Evolutionary conservation across 352 stramenopile genomes (phyloP).

Genomic region (Globisporangium rhizosaccharum): DNA sequence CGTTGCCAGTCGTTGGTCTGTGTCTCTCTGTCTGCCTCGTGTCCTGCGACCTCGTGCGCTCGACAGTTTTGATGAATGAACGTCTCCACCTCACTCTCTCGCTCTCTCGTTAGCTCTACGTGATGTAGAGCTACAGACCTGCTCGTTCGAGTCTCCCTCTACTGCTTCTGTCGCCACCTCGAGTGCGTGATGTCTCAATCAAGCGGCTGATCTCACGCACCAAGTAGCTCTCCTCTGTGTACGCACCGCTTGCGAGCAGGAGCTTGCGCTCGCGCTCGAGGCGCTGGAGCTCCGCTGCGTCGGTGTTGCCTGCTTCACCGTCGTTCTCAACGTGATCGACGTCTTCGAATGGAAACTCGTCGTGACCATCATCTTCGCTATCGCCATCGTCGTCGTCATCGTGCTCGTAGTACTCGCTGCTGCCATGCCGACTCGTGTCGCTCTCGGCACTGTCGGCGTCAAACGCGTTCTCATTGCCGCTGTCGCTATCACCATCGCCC

Average conservation of each 20-base stretch:
- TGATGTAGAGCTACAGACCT: background rate
- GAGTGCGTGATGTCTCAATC: slow-evolving; percentile 22
- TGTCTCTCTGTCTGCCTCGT: background rate
- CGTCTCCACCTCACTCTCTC: background rate
- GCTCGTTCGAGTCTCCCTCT: background rate
- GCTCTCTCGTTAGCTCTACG: background rate
- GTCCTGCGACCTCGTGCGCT: background rate
- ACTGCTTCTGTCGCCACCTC: slow-evolving; percentile 9
- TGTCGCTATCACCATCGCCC: background rate
- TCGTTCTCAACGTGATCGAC: slow-evolving; percentile 9
- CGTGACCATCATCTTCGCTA: background rate
- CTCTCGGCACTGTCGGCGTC: background rate
- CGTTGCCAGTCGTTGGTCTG: background rate
- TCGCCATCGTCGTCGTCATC: background rate
- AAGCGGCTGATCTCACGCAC: slow-evolving; percentile 61
- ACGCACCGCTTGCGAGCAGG: slow-evolving; percentile 53
- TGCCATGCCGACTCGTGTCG: background rate
- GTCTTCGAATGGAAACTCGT: background rate
- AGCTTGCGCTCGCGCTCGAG: slow-evolving; percentile 50
- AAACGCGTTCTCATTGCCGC: background rate
- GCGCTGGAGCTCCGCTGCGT: slow-evolving; percentile 29
- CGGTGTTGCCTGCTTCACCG: background rate
- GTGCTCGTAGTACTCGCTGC: slow-evolving; percentile 14
- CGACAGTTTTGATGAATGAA: background rate
- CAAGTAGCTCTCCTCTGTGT: slow-evolving; percentile 57